Percentiles rank a stretch among this genome's conserved stretches.
phyloP scores from a whole-genome alignment of 129 eudicot species.

The Lactuca saligna region DNA sequence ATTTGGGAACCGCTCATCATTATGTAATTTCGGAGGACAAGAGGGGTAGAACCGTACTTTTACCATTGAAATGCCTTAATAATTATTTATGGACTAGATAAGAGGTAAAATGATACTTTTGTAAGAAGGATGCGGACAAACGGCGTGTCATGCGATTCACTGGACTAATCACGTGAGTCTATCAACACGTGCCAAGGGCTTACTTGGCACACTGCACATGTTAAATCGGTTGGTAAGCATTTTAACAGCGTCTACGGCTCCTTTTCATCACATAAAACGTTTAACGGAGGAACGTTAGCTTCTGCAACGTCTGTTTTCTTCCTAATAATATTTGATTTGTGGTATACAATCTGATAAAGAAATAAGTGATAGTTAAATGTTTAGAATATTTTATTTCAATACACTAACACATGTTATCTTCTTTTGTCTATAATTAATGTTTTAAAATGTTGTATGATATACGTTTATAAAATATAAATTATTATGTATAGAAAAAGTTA shows the following conservation, averaged over 20 bases:
- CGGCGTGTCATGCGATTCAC: neutral
- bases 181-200: conserved; percentile 14
- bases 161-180: conserved; percentile 4
- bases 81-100: neutral
- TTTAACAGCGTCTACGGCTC: neutral
- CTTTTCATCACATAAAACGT: neutral
- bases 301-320: neutral
- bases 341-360: neutral
- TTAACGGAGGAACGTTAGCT: neutral
- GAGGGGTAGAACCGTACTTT: conserved; percentile 7
- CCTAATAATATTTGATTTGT: neutral
- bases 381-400: too few relatives aligned
- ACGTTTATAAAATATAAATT: too few relatives aligned
- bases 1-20: neutral
- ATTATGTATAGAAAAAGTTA: too few relatives aligned
- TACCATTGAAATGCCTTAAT: neutral
- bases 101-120: conserved; percentile 5
- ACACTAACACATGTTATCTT: too few relatives aligned
- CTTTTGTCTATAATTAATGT: too few relatives aligned
- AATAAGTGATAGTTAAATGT: too few relatives aligned
- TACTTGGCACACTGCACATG: conserved; percentile 16
- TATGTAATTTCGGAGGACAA: neutral
- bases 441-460: too few relatives aligned
- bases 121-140: neutral
- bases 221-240: neutral